phyloP scores from a whole-genome alignment of 1,284 basidiomycete species.

The Ceratobasidium sp. region DNA sequence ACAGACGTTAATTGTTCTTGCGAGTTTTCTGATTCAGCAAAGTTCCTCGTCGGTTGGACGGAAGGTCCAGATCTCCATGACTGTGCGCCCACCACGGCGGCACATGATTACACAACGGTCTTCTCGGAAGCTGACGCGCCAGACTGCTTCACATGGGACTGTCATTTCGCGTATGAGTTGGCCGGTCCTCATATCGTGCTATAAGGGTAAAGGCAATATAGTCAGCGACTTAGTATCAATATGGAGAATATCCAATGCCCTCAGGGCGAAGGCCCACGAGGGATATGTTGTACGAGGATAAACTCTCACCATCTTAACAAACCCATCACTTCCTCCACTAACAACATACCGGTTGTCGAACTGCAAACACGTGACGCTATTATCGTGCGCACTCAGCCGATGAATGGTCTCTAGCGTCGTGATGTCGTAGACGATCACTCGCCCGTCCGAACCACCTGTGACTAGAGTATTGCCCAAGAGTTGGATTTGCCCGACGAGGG shows the following conservation, averaged over 20 bases:
- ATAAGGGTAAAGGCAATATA: neutral
- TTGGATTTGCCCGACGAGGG: slow-evolving; percentile 94
- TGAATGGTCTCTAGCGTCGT: slow-evolving; percentile 64
- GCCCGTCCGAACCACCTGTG: slow-evolving; percentile 94
- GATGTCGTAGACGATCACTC: slow-evolving; percentile 91
- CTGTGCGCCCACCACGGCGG: slow-evolving; percentile 85
- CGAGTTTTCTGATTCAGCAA: neutral
- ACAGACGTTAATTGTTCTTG: neutral
- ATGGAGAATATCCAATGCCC: neutral
- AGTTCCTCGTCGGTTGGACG: slow-evolving; percentile 57
- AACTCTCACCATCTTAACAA: slow-evolving; percentile 78
- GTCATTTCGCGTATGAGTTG: slow-evolving; percentile 81
- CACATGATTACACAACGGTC: slow-evolving; percentile 88
- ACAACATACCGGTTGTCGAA: slow-evolving; percentile 86
- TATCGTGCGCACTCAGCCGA: slow-evolving; percentile 81
- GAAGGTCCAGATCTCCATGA: slow-evolving; percentile 90
- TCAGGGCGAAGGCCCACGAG: too few relatives aligned
- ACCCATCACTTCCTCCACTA: slow-evolving; percentile 91
- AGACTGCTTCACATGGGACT: slow-evolving; percentile 84
- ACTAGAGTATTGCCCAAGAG: slow-evolving; percentile 81
- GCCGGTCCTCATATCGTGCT: slow-evolving; percentile 81
- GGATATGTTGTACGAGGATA: too few relatives aligned
- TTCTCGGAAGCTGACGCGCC: slow-evolving; percentile 85
- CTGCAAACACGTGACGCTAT: slow-evolving; percentile 91
- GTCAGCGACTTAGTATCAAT: neutral